phyloP scores from a whole-genome alignment of 805 yeast genomes.

The Tetrapisispora phaffii region DNA sequence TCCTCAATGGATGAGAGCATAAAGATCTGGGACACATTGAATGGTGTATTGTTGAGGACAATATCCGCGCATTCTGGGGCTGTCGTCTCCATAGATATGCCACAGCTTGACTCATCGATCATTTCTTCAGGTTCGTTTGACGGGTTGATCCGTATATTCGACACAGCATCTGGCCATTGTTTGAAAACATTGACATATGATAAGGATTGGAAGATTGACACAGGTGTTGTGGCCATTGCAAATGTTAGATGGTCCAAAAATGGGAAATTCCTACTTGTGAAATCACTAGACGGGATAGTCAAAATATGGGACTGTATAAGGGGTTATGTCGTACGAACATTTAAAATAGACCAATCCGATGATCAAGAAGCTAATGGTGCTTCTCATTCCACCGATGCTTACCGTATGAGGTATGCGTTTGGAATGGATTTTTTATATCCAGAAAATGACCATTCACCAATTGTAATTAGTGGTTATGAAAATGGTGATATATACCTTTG shows the following conservation, averaged over 20 bases:
- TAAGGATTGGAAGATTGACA: constrained; percentile 57
- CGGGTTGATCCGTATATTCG: constrained; percentile 83
- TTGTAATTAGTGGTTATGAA: constrained; percentile 25
- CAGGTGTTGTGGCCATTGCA: constrained; percentile 51
- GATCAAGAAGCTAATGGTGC: neutral
- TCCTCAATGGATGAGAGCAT: constrained; percentile 89
- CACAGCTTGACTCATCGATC: constrained; percentile 71
- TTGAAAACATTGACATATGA: constrained; percentile 80
- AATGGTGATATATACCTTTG: constrained; percentile 21
- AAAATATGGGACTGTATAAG: constrained; percentile 82
- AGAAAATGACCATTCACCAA: constrained; percentile 11
- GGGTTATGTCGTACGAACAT: constrained; percentile 72
- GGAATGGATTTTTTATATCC: constrained; percentile 24
- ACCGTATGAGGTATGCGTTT: constrained; percentile 14
- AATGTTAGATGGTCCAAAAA: constrained; percentile 69
- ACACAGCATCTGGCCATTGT: constrained; percentile 82
- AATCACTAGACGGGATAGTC: constrained; percentile 69
- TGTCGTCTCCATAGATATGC: constrained; percentile 62
- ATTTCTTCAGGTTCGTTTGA: constrained; percentile 79
- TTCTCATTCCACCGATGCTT: neutral
- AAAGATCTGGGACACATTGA: constrained; percentile 72
- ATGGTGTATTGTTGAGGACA: constrained; percentile 61
- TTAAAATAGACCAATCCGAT: constrained; percentile 10
- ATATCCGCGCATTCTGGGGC: constrained; percentile 92
- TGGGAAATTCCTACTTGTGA: constrained; percentile 66